Conservation (phyloP, 164 flowering plant genomes). For the Magnolia changhungtana region DNA sequence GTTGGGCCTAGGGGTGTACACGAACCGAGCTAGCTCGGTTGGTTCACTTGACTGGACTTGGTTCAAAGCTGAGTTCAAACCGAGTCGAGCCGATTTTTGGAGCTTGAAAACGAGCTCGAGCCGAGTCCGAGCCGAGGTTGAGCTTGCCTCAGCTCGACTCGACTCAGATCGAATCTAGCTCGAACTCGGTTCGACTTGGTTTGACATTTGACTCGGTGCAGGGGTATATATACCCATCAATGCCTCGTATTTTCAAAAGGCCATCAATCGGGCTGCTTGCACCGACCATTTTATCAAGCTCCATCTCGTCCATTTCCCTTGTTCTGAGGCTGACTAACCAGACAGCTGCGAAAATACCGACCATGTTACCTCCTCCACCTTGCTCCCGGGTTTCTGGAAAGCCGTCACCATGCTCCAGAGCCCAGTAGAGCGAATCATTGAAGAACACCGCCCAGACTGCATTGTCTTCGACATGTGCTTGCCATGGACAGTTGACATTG, state of each 20-base stretch:
- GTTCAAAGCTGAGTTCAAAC: too few species aligned
- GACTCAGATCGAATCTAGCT: too few species aligned
- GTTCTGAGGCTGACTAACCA: slow-evolving; percentile 3
- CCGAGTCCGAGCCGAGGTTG: too few species aligned
- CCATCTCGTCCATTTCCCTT: neutral
- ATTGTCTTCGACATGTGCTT: slow-evolving; percentile 35
- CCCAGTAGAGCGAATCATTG: slow-evolving; percentile 24
- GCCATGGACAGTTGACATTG: slow-evolving; percentile 28
- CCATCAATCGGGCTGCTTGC: neutral
- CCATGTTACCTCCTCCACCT: slow-evolving; percentile 5
- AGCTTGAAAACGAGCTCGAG: too few species aligned
- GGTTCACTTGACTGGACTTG: too few species aligned
- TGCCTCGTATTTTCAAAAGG: neutral
- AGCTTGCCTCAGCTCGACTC: too few species aligned
- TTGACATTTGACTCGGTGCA: too few species aligned
- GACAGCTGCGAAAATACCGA: slow-evolving; percentile 8
- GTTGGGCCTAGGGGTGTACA: too few species aligned
- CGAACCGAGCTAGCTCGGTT: too few species aligned
- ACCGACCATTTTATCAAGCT: neutral
- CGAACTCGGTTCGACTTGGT: too few species aligned
- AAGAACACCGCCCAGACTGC: slow-evolving; percentile 25
- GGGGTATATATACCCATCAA: neutral
- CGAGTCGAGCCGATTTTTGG: too few species aligned
- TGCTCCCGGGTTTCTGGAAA: slow-evolving; percentile 10
- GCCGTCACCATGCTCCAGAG: slow-evolving; percentile 24